Evolutionary conservation across 2,329 filamentous ascomycete genomes (phyloP).

Genomic region (Truncatella angustata): DNA sequence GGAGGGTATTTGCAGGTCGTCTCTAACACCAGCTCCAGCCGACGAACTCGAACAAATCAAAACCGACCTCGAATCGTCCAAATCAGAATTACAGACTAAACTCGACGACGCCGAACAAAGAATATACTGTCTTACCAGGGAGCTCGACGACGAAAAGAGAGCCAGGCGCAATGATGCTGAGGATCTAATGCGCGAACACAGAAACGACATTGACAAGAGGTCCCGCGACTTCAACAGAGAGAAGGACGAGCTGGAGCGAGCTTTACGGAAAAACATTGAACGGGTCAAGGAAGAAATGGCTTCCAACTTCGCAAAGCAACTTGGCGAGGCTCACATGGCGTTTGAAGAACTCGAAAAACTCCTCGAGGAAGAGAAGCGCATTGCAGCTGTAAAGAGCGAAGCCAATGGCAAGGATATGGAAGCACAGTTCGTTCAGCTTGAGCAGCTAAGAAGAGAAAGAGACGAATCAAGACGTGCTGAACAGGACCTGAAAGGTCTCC

Average conservation of each 20-base stretch:
- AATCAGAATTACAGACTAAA: slow-evolving; percentile 59
- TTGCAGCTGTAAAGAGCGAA: slow-evolving; percentile 4
- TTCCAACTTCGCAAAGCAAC: slow-evolving; percentile 12
- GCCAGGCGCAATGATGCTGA: slow-evolving; percentile 25
- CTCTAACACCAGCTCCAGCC: slow-evolving; percentile 31
- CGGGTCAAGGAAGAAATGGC: slow-evolving; percentile 9
- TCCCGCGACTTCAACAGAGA: slow-evolving; percentile 42
- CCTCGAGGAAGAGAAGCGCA: slow-evolving; percentile 12
- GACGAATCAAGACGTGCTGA: slow-evolving; percentile 20
- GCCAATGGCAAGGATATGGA: slow-evolving; percentile 58
- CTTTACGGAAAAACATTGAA: slow-evolving; percentile 16
- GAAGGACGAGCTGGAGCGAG: slow-evolving; percentile 54
- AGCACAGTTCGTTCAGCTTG: slow-evolving; percentile 61
- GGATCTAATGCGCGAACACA: slow-evolving; percentile 30
- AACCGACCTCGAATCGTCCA: slow-evolving; percentile 44
- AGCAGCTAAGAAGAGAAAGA: slow-evolving; percentile 57
- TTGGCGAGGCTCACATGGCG: slow-evolving; percentile 12
- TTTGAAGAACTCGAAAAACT: slow-evolving; percentile 12
- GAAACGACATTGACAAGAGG: slow-evolving; percentile 54
- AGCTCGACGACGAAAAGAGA: slow-evolving; percentile 41
- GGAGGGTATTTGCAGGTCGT: neutral
- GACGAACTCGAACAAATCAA: slow-evolving; percentile 48
- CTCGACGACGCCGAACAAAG: slow-evolving; percentile 58
- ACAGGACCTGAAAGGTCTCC: slow-evolving; percentile 11
- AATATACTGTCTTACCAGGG: slow-evolving; percentile 43